Conservation (phyloP, 1,139 yeast species). For the Casaregolazyma lundiana region DNA sequence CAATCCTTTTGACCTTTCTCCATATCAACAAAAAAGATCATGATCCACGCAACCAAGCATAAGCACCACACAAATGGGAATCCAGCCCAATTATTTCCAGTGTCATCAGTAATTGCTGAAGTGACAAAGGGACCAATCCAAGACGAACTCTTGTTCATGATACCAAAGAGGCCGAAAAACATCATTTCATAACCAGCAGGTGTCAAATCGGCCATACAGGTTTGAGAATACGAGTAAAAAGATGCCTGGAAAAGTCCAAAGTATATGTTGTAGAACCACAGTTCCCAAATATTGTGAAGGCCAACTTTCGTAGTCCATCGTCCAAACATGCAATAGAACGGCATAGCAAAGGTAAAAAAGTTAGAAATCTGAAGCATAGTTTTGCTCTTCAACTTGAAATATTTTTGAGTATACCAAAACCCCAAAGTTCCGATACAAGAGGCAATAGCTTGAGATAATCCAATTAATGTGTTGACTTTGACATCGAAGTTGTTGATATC, state of each 20-base stretch:
- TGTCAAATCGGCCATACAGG: slow-evolving; percentile 20
- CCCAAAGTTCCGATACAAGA: slow-evolving; percentile 15
- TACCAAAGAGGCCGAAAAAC: slow-evolving; percentile 20
- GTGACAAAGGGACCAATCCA: slow-evolving; percentile 21
- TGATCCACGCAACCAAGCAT: slow-evolving; percentile 16
- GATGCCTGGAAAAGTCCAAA: slow-evolving; percentile 20
- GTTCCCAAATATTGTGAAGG: slow-evolving; percentile 19
- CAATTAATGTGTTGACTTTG: slow-evolving; percentile 15
- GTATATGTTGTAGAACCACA: slow-evolving; percentile 19
- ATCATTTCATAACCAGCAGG: slow-evolving; percentile 20
- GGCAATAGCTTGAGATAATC: slow-evolving; percentile 15
- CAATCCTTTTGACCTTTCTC: slow-evolving; percentile 16
- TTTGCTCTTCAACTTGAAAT: slow-evolving; percentile 17
- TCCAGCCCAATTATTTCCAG: slow-evolving; percentile 19
- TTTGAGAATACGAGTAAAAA: slow-evolving; percentile 19
- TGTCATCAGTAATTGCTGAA: slow-evolving; percentile 18
- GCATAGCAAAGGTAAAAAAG: slow-evolving; percentile 17
- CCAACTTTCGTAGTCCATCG: slow-evolving; percentile 18
- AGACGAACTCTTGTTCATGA: slow-evolving; percentile 19
- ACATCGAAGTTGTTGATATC: slow-evolving; percentile 16
- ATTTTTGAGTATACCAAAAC: slow-evolving; percentile 17
- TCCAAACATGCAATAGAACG: slow-evolving; percentile 21
- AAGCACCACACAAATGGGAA: slow-evolving; percentile 20
- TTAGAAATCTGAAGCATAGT: slow-evolving; percentile 19
- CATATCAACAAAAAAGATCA: slow-evolving; percentile 15